Conservation (phyloP, 2,329 filamentous ascomycete genomes). For the Biscogniauxia marginata region DNA sequence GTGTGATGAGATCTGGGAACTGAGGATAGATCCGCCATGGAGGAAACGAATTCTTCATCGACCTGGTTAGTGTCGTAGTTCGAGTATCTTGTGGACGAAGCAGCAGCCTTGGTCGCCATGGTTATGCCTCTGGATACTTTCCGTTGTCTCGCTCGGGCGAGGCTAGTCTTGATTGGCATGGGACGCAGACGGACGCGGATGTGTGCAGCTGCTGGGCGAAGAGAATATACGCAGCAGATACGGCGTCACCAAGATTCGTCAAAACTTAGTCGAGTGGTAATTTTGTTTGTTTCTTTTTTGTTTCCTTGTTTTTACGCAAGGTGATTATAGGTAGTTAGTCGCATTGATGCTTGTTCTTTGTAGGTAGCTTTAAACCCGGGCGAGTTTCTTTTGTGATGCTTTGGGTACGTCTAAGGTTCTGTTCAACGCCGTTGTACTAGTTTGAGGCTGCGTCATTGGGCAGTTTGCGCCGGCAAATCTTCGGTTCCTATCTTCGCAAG, state of each 20-base stretch:
- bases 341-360: too few species aligned
- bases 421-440: neutral
- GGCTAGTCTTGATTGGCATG: constrained; percentile 34
- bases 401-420: neutral
- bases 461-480: neutral
- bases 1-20: constrained; percentile 10
- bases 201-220: neutral
- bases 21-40: constrained; percentile 5
- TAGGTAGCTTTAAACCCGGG: neutral
- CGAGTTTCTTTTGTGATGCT: neutral
- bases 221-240: neutral
- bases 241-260: neutral
- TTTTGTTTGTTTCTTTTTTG: neutral
- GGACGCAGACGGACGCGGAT: constrained; percentile 6
- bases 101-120: constrained; percentile 12
- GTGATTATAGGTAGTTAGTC: neutral
- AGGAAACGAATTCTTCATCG: constrained; percentile 16
- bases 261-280: neutral
- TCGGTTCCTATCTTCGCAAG: neutral
- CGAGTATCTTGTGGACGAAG: neutral
- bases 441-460: neutral
- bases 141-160: constrained; percentile 31
- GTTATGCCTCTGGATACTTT: constrained; percentile 18
- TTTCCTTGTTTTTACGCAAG: neutral
- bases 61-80: constrained; percentile 5